Base-by-base conservation (phyloP, 192 early-diverging fungal species). In the Podila verticillata region DNA sequence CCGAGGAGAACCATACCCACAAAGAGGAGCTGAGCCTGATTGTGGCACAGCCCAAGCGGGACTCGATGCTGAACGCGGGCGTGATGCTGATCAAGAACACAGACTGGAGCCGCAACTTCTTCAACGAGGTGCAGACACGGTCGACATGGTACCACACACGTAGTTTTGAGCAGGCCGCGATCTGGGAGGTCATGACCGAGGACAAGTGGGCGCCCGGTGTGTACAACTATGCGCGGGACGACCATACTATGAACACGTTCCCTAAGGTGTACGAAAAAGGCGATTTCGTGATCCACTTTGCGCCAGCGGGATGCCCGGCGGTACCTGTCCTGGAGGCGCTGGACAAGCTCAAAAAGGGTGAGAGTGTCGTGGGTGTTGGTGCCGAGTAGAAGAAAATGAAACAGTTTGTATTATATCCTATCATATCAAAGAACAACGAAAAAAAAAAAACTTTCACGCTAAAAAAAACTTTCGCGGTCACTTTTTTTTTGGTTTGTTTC, bases 181-280 rank as follows among this genome's bases (percentile, higher is more conserved):
- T 87, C 79, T 87, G 86, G 86, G 80, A 85, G 13, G n/a, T 87
- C 5, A 78, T 87, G 72, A 70, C 54, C 57, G 31, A 66, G 4
- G 58, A 70, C 31, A 72, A 72, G 30, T 71, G 67, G 71, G n/a
- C 19, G 22, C 5, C 63, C n/a, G 63, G 85, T 58, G 80, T 83
- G 2, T 73, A 86, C 29, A 34, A 86, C 4, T 73, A 81, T n/a
- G 82, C 84, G n/a, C 59, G 67, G 29, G 83, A 90, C 47, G 84
- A 90, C 51, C 89, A 84, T 47, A 85, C 82, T 8, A 88, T 90
- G 65, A 90, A 90, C 35, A 90, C 89, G 0, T 90, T 90, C 75
- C 89, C 89, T 7, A 73, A 72, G 10, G 5, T 64, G 9, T 90
- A 88, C 47, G 0, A 63, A 0, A 35, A 62, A 0, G 87, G 86